Percentiles rank a stretch among this genome's conserved stretches.
These are phyloP conservation scores for Phaeophleospora eucalypticola DNA, from an alignment of 2,329 filamentous ascomycete species.

Conservation along the genomic window DNA sequence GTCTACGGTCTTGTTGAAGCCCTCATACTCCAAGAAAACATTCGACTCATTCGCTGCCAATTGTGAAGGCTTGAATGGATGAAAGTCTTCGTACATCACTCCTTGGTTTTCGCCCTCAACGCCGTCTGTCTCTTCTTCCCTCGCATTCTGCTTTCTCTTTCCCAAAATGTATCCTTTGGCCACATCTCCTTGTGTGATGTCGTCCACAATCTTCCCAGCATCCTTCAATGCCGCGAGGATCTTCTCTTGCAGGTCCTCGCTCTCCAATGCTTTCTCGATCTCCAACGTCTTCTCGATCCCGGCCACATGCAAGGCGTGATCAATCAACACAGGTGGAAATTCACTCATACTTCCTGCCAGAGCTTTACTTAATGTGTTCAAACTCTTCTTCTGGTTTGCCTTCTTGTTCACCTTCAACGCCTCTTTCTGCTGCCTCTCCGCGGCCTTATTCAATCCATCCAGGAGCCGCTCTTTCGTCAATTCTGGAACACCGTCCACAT, in stretches of 20 bases:
- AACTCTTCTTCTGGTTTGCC: constrained; percentile 65
- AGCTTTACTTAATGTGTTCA: constrained; percentile 72
- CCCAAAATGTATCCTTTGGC: constrained; percentile 87
- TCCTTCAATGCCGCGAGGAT: constrained; percentile 66
- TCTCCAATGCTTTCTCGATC: constrained; percentile 65
- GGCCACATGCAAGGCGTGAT: constrained; percentile 71
- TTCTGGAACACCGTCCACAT: constrained; percentile 69
- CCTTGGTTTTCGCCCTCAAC: constrained; percentile 37
- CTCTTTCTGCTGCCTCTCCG: constrained; percentile 54
- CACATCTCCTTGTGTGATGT: constrained; percentile 61
- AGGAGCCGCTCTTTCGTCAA: constrained; percentile 70
- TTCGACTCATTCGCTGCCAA: constrained; percentile 64
- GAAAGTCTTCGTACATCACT: constrained; percentile 87
- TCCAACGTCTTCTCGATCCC: constrained; percentile 65
- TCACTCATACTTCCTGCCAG: constrained; percentile 82
- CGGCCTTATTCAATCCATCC: constrained; percentile 62
- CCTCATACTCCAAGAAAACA: constrained; percentile 70
- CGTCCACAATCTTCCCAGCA: constrained; percentile 65
- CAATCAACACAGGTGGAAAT: constrained; percentile 79
- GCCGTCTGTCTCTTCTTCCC: constrained; percentile 33
- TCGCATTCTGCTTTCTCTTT: constrained; percentile 41
- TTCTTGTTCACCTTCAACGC: constrained; percentile 56
- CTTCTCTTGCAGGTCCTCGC: constrained; percentile 59
- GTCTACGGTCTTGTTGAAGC: constrained; percentile 90
- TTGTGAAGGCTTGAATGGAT: constrained; percentile 82